Evolutionary conservation across 2,329 filamentous ascomycete genomes (phyloP).

Genomic region (Orbilia oligospora): DNA sequence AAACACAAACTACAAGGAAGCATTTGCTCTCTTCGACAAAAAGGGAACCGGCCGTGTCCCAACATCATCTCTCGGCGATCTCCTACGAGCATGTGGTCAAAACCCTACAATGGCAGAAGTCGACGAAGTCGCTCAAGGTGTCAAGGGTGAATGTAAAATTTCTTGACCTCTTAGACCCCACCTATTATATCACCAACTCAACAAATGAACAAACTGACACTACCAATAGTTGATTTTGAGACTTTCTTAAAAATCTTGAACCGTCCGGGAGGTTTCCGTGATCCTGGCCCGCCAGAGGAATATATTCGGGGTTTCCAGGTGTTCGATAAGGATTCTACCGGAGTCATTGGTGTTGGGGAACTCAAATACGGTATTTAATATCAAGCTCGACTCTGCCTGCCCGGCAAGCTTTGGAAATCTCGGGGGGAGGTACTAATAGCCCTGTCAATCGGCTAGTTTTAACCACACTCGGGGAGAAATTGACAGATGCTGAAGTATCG

Average conservation of each 20-base stretch:
- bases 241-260: slow-evolving; percentile 77
- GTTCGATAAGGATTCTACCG: slow-evolving; percentile 99
- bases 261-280: slow-evolving; percentile 96
- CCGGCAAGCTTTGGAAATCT: not conserved
- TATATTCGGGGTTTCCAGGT: slow-evolving; percentile 99
- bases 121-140: slow-evolving; percentile 80
- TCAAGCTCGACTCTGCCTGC: not conserved
- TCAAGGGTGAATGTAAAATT: slow-evolving; percentile 88
- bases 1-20: slow-evolving; percentile 99
- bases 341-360: slow-evolving; percentile 97
- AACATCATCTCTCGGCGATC: slow-evolving; percentile 88
- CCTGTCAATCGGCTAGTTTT: slow-evolving; percentile 73
- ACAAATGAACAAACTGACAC: not conserved
- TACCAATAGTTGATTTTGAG: slow-evolving; percentile 51
- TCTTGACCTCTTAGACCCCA: not conserved
- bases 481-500: slow-evolving; percentile 98
- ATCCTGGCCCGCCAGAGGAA: slow-evolving; percentile 96
- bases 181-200: not conserved
- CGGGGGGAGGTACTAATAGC: not conserved
- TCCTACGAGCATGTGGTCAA: slow-evolving; percentile 96
- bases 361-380: slow-evolving; percentile 84
- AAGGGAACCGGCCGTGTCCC: slow-evolving; percentile 94
- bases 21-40: slow-evolving; percentile 99
- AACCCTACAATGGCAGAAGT: slow-evolving; percentile 97
- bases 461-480: slow-evolving; percentile 98